These are phyloP conservation scores for Martensiomyces pterosporus DNA, from an alignment of 192 early-diverging fungal genomes.

Conservation along the genomic window DNA sequence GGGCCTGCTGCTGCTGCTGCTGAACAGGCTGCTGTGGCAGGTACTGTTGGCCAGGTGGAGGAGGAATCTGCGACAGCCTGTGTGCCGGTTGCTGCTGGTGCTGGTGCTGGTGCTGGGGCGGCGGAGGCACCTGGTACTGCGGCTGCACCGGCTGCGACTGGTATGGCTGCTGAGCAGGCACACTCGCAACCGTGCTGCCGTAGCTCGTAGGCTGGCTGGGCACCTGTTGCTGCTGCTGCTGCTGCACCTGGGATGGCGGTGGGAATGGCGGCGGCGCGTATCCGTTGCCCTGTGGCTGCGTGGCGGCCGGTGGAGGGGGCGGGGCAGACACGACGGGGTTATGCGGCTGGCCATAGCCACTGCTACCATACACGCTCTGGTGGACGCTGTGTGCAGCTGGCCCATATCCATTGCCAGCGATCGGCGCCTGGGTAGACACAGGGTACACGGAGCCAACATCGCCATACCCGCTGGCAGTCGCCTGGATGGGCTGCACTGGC, in stretches of 20 bases:
- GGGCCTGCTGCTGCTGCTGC: constrained; percentile 5
- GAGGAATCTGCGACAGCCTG: constrained; percentile 18
- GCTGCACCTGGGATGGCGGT: constrained; percentile 24
- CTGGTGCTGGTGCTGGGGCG: constrained; percentile 9
- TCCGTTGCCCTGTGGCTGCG: constrained; percentile 14
- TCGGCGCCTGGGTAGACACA: constrained; percentile 3
- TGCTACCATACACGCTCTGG: too few relatives aligned
- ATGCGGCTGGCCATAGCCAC: constrained; percentile 18
- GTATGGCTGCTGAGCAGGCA: too few relatives aligned
- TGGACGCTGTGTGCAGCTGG: constrained; percentile 9
- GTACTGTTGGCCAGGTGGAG: constrained; percentile 13
- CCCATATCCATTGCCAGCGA: constrained; percentile 16
- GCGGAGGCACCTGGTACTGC: constrained; percentile 13
- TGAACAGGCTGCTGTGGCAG: constrained; percentile 13
- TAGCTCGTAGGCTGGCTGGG: constrained; percentile 7
- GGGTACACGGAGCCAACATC: constrained; percentile 6
- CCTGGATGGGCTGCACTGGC: not conserved
- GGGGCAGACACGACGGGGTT: constrained; percentile 6
- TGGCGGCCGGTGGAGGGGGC: constrained; percentile 7
- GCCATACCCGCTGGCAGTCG: constrained; percentile 12
- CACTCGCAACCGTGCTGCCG: constrained; percentile 8
- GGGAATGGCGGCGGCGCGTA: constrained; percentile 24
- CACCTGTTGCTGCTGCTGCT: too few relatives aligned
- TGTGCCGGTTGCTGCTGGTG: constrained; percentile 13
- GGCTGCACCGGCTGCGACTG: too few relatives aligned